A percentile compares a stretch with the other conserved stretches of the same genome.
phyloP scores from a whole-genome alignment of 805 yeast genomes.

The Metschnikowia baotianmanensis region DNA sequence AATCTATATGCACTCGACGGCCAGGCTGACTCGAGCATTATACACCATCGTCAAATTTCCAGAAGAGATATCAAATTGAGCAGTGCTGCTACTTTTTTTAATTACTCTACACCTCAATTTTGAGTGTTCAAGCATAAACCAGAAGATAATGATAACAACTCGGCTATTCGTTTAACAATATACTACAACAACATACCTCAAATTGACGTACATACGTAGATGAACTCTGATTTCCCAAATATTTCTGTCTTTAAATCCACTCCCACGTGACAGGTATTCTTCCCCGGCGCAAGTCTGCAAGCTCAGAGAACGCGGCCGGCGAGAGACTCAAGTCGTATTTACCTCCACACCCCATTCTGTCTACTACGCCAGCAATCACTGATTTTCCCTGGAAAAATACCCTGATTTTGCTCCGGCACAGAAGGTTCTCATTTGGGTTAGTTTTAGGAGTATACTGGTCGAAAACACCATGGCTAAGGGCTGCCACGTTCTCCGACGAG shows the following conservation, averaged over 20 bases:
- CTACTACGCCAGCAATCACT: conserved; percentile 56
- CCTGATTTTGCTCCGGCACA: conserved; percentile 52
- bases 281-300: conserved; percentile 53
- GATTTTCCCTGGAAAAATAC: conserved; percentile 48
- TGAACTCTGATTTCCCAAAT: no score
- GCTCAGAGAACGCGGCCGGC: conserved; percentile 52
- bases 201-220: no score
- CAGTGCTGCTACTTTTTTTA: no score
- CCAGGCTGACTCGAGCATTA: no score
- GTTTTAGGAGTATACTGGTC: conserved; percentile 29
- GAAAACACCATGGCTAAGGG: conserved; percentile 45
- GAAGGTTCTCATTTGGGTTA: conserved; percentile 44
- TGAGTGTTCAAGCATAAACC: no score
- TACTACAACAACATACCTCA: no score
- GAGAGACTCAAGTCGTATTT: conserved; percentile 53
- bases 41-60: no score
- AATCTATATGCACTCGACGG: no score
- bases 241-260: conserved; percentile 18
- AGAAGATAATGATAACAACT: no score
- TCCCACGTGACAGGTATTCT: conserved; percentile 56
- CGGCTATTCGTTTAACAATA: no score
- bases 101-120: no score
- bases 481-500: conserved; percentile 49
- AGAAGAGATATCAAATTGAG: no score
- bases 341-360: conserved; percentile 56